Conservation (phyloP, 108 stramenopile species). For the Fistulifera solaris region DNA sequence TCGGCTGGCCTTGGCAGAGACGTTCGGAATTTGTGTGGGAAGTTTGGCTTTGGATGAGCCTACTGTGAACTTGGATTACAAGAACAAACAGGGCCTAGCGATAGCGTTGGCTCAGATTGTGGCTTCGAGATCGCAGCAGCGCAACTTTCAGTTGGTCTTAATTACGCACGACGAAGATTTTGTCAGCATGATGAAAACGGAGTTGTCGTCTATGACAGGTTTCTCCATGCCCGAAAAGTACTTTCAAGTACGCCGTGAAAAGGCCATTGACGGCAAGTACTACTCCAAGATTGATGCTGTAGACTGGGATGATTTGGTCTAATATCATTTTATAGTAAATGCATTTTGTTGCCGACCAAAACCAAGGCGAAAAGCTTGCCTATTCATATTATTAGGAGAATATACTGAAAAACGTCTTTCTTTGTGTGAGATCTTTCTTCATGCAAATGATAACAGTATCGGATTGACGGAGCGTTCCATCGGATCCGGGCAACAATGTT, state of each 20-base stretch:
- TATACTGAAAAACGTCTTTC: neutral
- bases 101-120: slow-evolving; percentile 92
- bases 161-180: slow-evolving; percentile 99
- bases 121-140: slow-evolving; percentile 73
- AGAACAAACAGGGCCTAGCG: slow-evolving; percentile 90
- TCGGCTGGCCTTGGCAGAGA: slow-evolving; percentile 97
- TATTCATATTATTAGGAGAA: neutral
- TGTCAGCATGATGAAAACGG: slow-evolving; percentile 87
- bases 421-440: slow-evolving; percentile 38
- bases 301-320: slow-evolving; percentile 70
- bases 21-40: slow-evolving; percentile 95
- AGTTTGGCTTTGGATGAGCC: slow-evolving; percentile 96
- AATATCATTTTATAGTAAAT: no score
- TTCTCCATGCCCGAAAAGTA: slow-evolving; percentile 94
- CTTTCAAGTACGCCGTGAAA: slow-evolving; percentile 86
- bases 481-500: slow-evolving; percentile 50
- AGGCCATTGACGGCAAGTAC: slow-evolving; percentile 63
- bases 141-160: slow-evolving; percentile 94
- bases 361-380: no score
- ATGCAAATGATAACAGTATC: slow-evolving; percentile 69
- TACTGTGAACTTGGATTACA: slow-evolving; percentile 89
- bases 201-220: slow-evolving; percentile 71
- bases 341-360: no score
- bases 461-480: slow-evolving; percentile 35
- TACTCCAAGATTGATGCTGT: slow-evolving; percentile 81